Evolutionary conservation across 176 grass and related monocot genomes (phyloP).

Genomic region (Zizania latifolia): DNA sequence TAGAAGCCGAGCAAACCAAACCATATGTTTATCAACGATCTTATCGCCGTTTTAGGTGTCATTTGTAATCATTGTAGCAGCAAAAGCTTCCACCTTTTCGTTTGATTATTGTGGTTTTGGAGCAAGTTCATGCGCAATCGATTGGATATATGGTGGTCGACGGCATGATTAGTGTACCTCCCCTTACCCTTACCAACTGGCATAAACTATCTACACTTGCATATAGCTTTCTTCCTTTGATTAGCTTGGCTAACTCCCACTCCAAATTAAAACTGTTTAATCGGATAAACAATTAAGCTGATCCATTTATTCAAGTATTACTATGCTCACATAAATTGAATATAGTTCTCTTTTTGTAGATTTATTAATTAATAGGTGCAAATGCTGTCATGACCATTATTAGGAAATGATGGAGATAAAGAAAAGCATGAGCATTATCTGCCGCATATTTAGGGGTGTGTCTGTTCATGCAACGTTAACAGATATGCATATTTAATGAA

Average conservation of each 20-base stretch:
- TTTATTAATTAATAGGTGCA: not conserved
- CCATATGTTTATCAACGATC: slow-evolving; percentile 11
- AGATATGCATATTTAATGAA: slow-evolving; percentile 20
- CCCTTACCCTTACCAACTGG: not conserved
- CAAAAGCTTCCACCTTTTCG: not conserved
- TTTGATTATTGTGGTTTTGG: not conserved
- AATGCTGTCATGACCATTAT: not conserved
- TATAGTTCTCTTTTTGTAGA: not conserved
- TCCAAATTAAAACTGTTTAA: not conserved
- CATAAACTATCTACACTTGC: not conserved
- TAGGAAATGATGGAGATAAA: not conserved
- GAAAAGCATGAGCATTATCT: slow-evolving; percentile 5
- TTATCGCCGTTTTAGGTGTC: not conserved
- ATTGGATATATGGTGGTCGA: not conserved
- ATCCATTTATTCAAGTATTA: not conserved
- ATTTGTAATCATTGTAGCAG: slow-evolving; percentile 15
- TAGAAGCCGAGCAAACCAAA: not conserved
- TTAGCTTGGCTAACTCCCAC: not conserved
- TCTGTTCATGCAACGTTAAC: slow-evolving; percentile 21
- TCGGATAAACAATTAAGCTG: not conserved
- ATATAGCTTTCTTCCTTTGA: not conserved
- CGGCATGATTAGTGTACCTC: not conserved
- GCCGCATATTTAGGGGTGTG: slow-evolving; percentile 14
- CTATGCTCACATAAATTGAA: not conserved
- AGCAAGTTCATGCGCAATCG: not conserved